phyloP scores from a whole-genome alignment of 805 yeast genomes.

The Ogataea ganodermae region DNA sequence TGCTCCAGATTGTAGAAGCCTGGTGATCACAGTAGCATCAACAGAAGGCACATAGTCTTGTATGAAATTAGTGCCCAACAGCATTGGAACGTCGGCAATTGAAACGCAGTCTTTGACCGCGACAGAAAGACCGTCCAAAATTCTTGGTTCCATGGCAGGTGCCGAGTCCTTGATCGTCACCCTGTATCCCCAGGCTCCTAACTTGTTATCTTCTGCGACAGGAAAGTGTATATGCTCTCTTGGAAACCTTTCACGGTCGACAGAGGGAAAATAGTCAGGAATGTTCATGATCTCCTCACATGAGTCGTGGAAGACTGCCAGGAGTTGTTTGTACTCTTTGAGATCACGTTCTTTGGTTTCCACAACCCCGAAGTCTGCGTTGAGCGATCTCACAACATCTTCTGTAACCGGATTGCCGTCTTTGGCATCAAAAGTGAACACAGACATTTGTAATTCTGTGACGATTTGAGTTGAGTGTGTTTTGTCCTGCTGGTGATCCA shows the following conservation, averaged over 20 bases:
- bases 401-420: constrained; percentile 30
- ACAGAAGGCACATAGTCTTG: constrained; percentile 33
- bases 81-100: constrained; percentile 38
- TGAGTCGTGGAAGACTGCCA: constrained; percentile 34
- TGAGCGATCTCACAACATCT: constrained; percentile 17
- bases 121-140: constrained; percentile 31
- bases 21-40: constrained; percentile 40
- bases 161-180: constrained; percentile 27
- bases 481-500: too few species aligned
- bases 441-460: constrained; percentile 26
- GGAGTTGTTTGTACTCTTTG: constrained; percentile 26
- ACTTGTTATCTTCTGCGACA: constrained; percentile 24
- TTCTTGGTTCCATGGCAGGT: constrained; percentile 17
- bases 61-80: constrained; percentile 36
- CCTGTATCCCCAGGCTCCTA: constrained; percentile 37
- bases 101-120: constrained; percentile 39
- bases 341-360: constrained; percentile 17
- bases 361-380: constrained; percentile 22
- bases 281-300: constrained; percentile 26
- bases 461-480: background rate
- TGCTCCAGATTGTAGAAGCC: constrained; percentile 38
- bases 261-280: constrained; percentile 34
- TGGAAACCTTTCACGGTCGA: constrained; percentile 36
- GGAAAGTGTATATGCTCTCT: constrained; percentile 31
- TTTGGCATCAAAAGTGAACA: constrained; percentile 27